Conservation (phyloP, 208 protist species). For the Blechomonas ayalai region DNA sequence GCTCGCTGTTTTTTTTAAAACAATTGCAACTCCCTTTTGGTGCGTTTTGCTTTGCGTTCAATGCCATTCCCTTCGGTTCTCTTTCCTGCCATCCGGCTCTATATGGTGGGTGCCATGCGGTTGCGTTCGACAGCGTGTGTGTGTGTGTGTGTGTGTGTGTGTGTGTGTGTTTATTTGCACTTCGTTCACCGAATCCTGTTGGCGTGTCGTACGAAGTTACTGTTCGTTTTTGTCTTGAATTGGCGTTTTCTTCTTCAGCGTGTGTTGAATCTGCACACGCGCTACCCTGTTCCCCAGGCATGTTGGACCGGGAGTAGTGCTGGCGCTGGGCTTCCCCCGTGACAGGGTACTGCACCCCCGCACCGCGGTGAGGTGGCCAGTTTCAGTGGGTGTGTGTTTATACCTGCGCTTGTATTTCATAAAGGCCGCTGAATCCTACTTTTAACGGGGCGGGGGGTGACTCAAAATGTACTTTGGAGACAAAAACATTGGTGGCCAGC, state of each 20-base stretch:
- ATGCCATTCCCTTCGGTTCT: neutral
- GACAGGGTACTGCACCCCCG: too few relatives aligned
- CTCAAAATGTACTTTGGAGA: too few relatives aligned
- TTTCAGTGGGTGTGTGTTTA: too few relatives aligned
- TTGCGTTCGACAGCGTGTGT: conserved; percentile 1
- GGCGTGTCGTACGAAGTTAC: neutral
- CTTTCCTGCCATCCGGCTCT: conserved; percentile 5
- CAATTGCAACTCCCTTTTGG: neutral
- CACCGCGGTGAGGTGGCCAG: too few relatives aligned
- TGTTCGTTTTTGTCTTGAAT: conserved; percentile 1
- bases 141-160: conserved; percentile 7
- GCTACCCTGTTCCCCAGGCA: too few relatives aligned
- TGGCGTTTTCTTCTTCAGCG: conserved; percentile 1
- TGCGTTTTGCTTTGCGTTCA: conserved; percentile 3
- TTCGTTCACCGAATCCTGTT: conserved; percentile 1
- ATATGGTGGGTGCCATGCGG: neutral
- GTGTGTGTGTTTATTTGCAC: neutral
- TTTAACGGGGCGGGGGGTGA: too few relatives aligned
- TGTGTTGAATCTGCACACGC: too few relatives aligned
- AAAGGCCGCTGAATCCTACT: too few relatives aligned
- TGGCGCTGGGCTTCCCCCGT: too few relatives aligned
- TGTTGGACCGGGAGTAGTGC: too few relatives aligned
- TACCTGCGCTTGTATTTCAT: too few relatives aligned
- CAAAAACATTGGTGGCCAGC: too few relatives aligned
- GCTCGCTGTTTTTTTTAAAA: neutral